A percentile compares a stretch with the other conserved stretches of the same genome.
Evolutionary conservation across 768 basidiomycete species (phyloP).

Genomic region (Cystobasidium ongulense): DNA sequence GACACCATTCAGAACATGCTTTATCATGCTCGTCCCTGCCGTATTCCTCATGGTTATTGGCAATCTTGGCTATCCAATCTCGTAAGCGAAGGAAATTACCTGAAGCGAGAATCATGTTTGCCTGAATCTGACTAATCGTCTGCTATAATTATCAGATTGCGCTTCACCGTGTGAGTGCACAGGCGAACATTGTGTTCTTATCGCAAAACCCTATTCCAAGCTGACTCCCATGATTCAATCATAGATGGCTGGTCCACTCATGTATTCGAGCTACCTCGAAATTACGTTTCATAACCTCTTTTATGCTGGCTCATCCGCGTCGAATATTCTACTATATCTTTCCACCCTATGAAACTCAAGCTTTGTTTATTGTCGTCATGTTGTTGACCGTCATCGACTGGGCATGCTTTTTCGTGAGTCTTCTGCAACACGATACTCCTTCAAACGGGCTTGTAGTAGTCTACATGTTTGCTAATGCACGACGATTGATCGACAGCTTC

Average conservation of each 20-base stretch:
- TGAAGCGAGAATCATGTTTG: neutral
- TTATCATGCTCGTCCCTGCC: conserved; percentile 55
- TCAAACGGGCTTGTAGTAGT: neutral
- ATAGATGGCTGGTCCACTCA: conserved; percentile 59
- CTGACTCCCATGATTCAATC: neutral
- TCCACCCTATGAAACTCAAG: conserved; percentile 14
- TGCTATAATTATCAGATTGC: neutral
- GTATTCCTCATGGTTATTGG: conserved; percentile 69
- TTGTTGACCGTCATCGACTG: conserved; percentile 8
- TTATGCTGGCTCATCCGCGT: conserved; percentile 87
- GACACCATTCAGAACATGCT: conserved; percentile 65
- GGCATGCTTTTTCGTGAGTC: conserved; percentile 10
- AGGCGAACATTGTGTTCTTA: neutral
- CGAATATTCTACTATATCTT: conserved; percentile 44
- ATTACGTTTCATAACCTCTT: conserved; percentile 43
- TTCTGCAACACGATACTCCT: neutral
- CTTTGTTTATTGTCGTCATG: neutral
- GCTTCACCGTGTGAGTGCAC: neutral
- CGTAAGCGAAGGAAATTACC: neutral
- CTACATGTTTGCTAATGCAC: neutral
- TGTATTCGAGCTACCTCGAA: conserved; percentile 47
- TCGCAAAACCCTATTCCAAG: too few relatives aligned
- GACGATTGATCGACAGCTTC: neutral
- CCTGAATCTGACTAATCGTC: conserved; percentile 43
- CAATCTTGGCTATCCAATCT: conserved; percentile 64